Conservation (phyloP, 192 early-diverging fungal species). For the Geranomyces variabilis region DNA sequence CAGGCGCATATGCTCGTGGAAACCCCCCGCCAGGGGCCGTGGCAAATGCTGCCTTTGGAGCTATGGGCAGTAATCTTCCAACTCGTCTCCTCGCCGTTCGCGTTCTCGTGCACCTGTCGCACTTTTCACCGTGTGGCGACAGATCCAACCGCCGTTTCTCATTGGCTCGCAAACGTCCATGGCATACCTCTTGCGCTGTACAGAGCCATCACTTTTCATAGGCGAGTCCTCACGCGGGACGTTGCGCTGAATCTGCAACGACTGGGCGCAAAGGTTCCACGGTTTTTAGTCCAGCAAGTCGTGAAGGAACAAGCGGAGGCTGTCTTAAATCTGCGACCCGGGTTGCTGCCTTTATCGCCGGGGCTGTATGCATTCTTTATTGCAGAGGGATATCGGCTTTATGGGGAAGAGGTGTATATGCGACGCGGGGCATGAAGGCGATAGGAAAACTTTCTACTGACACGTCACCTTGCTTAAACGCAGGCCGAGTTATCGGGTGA, state of each 20-base stretch:
- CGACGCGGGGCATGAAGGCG: neutral
- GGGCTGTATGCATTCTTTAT: slow-evolving; percentile 26
- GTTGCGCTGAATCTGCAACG: slow-evolving; percentile 5
- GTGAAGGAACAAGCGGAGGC: slow-evolving; percentile 3
- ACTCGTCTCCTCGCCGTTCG: neutral
- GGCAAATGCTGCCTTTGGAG: slow-evolving; percentile 36
- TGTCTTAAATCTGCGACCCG: neutral
- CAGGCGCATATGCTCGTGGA: too few species aligned
- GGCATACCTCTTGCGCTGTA: slow-evolving; percentile 12
- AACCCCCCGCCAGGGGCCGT: neutral
- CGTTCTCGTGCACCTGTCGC: neutral
- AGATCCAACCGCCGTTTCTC: slow-evolving; percentile 7
- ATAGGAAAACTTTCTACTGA: neutral
- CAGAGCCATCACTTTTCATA: neutral
- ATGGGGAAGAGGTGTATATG: slow-evolving; percentile 18
- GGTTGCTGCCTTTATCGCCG: neutral
- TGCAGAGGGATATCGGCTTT: slow-evolving; percentile 14
- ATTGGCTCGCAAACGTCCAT: slow-evolving; percentile 5
- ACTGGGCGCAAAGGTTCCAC: slow-evolving; percentile 1
- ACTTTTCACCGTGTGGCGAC: neutral
- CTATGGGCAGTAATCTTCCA: slow-evolving; percentile 27
- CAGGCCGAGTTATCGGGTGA: neutral
- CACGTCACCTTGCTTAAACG: neutral
- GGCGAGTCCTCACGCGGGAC: neutral
- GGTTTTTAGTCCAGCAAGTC: slow-evolving; percentile 28